phyloP scores from a whole-genome alignment of 2,329 filamentous ascomycete genomes.

The Fusarium keratoplasticum region DNA sequence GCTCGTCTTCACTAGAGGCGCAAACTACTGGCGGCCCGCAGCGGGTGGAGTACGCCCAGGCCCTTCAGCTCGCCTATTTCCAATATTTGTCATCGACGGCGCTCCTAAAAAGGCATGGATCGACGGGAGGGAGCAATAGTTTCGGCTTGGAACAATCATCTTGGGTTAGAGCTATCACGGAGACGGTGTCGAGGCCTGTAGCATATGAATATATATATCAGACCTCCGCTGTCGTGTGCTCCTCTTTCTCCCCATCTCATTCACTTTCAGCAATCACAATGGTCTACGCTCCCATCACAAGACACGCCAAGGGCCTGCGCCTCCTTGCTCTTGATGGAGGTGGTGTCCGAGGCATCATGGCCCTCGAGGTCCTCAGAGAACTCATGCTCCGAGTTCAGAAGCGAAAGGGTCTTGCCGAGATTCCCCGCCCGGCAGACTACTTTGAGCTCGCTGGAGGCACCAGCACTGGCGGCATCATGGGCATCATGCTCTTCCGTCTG shows the following conservation, averaged over 20 bases:
- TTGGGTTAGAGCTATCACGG: not conserved
- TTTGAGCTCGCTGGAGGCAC: constrained; percentile 35
- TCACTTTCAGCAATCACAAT: not conserved
- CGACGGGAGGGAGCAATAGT: not conserved
- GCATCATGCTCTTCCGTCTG: constrained; percentile 34
- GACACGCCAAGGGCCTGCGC: constrained; percentile 13
- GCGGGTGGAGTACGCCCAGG: not conserved
- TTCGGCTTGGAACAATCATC: not conserved
- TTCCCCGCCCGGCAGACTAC: constrained; percentile 13
- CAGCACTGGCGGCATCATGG: constrained; percentile 34
- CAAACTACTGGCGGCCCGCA: not conserved
- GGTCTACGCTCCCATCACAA: constrained; percentile 1
- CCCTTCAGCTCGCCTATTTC: not conserved
- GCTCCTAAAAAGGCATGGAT: not conserved
- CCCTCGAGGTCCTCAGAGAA: constrained; percentile 1
- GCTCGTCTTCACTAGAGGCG: not conserved
- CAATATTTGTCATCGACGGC: not conserved
- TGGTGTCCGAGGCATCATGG: constrained; percentile 17
- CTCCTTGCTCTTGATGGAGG: constrained; percentile 19
- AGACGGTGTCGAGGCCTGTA: not conserved
- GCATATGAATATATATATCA: not conserved
- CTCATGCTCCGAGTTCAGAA: constrained; percentile 9
- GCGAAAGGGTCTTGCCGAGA: not conserved
- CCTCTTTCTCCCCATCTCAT: not conserved
- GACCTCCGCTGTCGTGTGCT: not conserved